Conservation (phyloP, 805 yeast genomes). For the Candida pseudoglaebosa region DNA sequence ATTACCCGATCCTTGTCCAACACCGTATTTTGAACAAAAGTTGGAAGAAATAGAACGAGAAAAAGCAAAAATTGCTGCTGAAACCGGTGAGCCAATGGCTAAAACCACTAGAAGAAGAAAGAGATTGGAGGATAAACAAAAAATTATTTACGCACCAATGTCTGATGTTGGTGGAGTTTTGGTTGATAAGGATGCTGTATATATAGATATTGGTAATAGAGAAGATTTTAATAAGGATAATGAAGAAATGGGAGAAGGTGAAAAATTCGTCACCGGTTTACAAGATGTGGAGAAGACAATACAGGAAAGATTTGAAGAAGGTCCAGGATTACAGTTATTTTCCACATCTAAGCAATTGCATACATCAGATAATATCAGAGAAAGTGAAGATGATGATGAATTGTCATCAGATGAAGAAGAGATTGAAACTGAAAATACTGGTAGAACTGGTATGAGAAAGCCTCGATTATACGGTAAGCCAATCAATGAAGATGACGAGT, state of each 20-base stretch:
- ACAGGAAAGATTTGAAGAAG: slow-evolving; percentile 52
- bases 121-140: slow-evolving; percentile 90
- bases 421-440: slow-evolving; percentile 36
- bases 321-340: slow-evolving; percentile 74
- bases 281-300: slow-evolving; percentile 65
- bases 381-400: slow-evolving; percentile 30
- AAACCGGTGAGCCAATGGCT: slow-evolving; percentile 51
- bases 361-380: slow-evolving; percentile 35
- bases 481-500: slow-evolving; percentile 44
- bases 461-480: slow-evolving; percentile 57
- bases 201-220: slow-evolving; percentile 70
- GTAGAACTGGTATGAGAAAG: slow-evolving; percentile 62
- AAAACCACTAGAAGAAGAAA: slow-evolving; percentile 67
- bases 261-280: slow-evolving; percentile 73
- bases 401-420: slow-evolving; percentile 32
- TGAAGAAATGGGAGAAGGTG: slow-evolving; percentile 74
- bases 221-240: slow-evolving; percentile 54
- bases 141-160: slow-evolving; percentile 97
- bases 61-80: slow-evolving; percentile 60
- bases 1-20: slow-evolving; percentile 98
- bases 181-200: slow-evolving; percentile 96
- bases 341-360: slow-evolving; percentile 52
- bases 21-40: slow-evolving; percentile 86
- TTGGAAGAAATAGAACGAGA: slow-evolving; percentile 80
- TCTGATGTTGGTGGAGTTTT: slow-evolving; percentile 98